Evolutionary conservation across 2,329 filamentous ascomycete genomes (phyloP), one percentile per base, ranked within the genome.

Genomic region (Onygena corvina): DNA sequence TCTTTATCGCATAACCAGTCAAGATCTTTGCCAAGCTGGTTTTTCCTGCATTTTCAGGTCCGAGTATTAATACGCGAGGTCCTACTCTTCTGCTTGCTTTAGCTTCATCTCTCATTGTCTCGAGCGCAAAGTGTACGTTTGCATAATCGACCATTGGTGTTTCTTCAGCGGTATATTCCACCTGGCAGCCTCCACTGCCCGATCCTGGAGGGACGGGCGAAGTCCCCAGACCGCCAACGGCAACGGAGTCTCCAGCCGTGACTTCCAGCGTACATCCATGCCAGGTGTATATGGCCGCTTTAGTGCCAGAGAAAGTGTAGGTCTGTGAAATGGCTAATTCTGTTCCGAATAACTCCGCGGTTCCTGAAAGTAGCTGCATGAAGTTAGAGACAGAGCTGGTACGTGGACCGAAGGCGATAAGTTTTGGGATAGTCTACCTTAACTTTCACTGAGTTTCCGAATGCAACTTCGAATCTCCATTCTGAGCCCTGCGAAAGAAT

Each of bases 321-420:
- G 78, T 75, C 47, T 84, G 83, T 50, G 83, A 84, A 7, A 79
- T 76, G 8, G 88, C 88, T 36, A 98, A 83, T 69, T 98, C 92
- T 49, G 90, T 89, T 62, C 92, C 92, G 63, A 96, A 94, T 61
- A 94, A 80, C 67, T 98, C 92, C 45, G 90, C 92, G 1, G 83
- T 87, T 53, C 92, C 92, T 29, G 76, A 79, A 50, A 86, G 69
- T 21, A 96, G 73, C 71, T 88, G 36, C 30, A 74, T 44, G 76
- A 61, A 33, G 66, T 64, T 46, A 75, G 52, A 12, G n/a, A n/a
- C 14, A 23, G 8, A 36, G 16, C 16, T 5, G 3, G 18, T 14
- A 21, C 45, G 14, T 29, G 4, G 20, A 23, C 21, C 5, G 3
- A 3, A 29, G 8, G 29, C 12, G 12, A n/a, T 20, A 6, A n/a